phyloP scores from a whole-genome alignment of 2,329 filamentous ascomycete species.

The Aspergillus terreus region DNA sequence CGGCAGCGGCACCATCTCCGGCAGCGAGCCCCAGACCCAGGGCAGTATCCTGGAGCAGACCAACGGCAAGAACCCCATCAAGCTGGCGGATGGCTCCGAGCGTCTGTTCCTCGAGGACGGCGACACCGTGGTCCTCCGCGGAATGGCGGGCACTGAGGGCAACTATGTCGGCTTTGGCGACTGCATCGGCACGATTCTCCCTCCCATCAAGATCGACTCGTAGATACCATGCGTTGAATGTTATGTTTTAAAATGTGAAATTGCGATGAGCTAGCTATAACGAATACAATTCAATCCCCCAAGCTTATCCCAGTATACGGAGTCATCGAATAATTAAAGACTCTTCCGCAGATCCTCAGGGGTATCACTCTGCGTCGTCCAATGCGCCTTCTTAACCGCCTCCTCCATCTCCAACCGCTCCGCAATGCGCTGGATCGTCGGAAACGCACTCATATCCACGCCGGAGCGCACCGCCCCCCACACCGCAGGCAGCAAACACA shows the following conservation, averaged over 20 bases:
- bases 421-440: slow-evolving; percentile 46
- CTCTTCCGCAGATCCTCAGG: slow-evolving; percentile 42
- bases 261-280: slow-evolving; percentile 10
- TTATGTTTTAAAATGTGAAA: slow-evolving; percentile 4
- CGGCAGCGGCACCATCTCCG: slow-evolving; percentile 75
- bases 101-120: slow-evolving; percentile 71
- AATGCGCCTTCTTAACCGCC: slow-evolving; percentile 53
- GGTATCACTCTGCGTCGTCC: slow-evolving; percentile 54
- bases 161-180: slow-evolving; percentile 74
- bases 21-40: slow-evolving; percentile 53
- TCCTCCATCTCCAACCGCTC: slow-evolving; percentile 46
- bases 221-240: slow-evolving; percentile 3
- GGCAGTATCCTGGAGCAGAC: slow-evolving; percentile 72
- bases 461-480: slow-evolving; percentile 56
- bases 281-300: background rate
- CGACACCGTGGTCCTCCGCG: slow-evolving; percentile 64
- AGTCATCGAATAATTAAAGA: background rate
- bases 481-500: slow-evolving; percentile 55
- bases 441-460: slow-evolving; percentile 51
- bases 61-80: slow-evolving; percentile 62
- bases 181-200: slow-evolving; percentile 61
- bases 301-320: background rate
- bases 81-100: slow-evolving; percentile 61
- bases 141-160: slow-evolving; percentile 63
- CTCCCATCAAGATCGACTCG: slow-evolving; percentile 33